Percentiles rank a stretch among this genome's conserved stretches.
Conservation (phyloP, 495 filamentous ascomycete species). For the Penicillium pulvis region DNA sequence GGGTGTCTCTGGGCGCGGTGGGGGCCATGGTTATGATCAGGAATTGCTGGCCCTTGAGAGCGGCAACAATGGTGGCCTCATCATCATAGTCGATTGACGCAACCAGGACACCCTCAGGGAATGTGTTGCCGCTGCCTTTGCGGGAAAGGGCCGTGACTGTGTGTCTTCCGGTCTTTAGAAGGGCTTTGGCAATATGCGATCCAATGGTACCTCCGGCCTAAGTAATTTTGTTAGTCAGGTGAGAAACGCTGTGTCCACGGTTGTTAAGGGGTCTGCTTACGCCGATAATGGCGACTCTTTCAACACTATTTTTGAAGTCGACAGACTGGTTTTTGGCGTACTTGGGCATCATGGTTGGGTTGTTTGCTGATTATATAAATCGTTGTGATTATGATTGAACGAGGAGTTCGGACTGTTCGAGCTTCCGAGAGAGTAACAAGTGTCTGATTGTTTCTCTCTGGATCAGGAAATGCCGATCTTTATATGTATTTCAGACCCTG, state of each 20-base stretch:
- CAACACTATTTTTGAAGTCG: conserved; percentile 45
- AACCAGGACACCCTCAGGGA: conserved; percentile 48
- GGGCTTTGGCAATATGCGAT: conserved; percentile 48
- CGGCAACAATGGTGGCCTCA: conserved; percentile 44
- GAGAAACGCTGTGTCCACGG: conserved; percentile 2
- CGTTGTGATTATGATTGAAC: too few relatives aligned
- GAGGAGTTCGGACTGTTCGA: not conserved
- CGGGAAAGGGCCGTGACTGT: conserved; percentile 58
- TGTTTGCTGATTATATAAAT: not conserved
- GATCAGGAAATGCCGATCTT: not conserved
- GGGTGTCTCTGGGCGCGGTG: conserved; percentile 45
- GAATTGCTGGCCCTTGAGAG: conserved; percentile 56
- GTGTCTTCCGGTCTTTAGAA: conserved; percentile 55
- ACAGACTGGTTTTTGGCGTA: conserved; percentile 40
- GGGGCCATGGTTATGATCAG: conserved; percentile 61
- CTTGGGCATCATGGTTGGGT: conserved; percentile 17
- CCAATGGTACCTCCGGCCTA: conserved; percentile 65
- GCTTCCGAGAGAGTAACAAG: not conserved
- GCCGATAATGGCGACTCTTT: conserved; percentile 53
- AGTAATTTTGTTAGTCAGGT: conserved; percentile 15
- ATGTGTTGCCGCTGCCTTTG: conserved; percentile 39
- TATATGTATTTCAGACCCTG: conserved; percentile 3
- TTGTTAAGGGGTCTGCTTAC: conserved; percentile 30
- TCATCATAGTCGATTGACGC: conserved; percentile 53
- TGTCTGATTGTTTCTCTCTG: not conserved